These are phyloP conservation scores for Verticillium albo-atrum DNA, from an alignment of 2,329 filamentous ascomycete species.

Conservation along the genomic window DNA sequence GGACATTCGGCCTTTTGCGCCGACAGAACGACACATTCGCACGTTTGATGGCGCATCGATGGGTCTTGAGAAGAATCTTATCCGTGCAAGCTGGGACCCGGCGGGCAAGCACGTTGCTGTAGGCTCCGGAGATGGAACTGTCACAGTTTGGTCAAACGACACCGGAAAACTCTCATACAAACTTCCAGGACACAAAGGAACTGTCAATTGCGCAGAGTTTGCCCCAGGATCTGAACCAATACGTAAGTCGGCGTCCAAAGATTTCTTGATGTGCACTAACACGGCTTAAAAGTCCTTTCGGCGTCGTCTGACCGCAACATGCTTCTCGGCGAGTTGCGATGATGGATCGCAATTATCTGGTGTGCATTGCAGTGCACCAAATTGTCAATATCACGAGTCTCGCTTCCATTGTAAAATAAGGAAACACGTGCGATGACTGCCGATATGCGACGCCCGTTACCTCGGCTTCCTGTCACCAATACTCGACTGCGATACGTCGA, in stretches of 20 bases:
- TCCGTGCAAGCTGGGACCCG: slow-evolving; percentile 84
- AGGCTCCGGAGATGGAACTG: slow-evolving; percentile 85
- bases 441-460: too few relatives aligned
- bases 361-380: neutral
- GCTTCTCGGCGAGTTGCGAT: slow-evolving; percentile 70
- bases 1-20: slow-evolving; percentile 94
- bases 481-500: too few relatives aligned
- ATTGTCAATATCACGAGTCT: too few relatives aligned
- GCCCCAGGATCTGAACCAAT: slow-evolving; percentile 81
- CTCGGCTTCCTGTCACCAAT: too few relatives aligned
- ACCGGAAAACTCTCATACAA: slow-evolving; percentile 92
- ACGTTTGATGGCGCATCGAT: slow-evolving; percentile 90
- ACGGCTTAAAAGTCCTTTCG: slow-evolving; percentile 63
- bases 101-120: slow-evolving; percentile 83
- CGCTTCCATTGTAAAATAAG: too few relatives aligned
- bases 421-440: too few relatives aligned
- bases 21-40: slow-evolving; percentile 75
- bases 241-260: slow-evolving; percentile 55
- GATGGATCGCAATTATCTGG: neutral
- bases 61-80: slow-evolving; percentile 86
- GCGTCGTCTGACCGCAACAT: slow-evolving; percentile 86
- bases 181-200: slow-evolving; percentile 89
- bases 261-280: slow-evolving; percentile 26
- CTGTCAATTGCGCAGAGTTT: slow-evolving; percentile 92
- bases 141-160: slow-evolving; percentile 84